Evolutionary conservation across 2,329 filamentous ascomycete genomes (phyloP).

Genomic region (Magnaporthiopsis rhizophila): DNA sequence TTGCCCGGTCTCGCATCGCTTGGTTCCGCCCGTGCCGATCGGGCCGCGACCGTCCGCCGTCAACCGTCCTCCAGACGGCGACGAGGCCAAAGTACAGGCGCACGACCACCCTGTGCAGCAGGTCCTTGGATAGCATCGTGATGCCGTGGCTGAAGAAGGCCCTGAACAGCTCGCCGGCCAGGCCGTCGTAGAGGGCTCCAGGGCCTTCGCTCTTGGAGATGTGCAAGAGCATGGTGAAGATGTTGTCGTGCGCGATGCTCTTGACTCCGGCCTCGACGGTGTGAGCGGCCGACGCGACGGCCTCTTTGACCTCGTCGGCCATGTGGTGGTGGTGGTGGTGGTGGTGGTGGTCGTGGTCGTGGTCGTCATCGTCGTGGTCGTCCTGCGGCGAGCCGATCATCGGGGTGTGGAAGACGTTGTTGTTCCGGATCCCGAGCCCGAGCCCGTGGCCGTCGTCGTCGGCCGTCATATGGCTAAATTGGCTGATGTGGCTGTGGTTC

Average conservation of each 20-base stretch:
- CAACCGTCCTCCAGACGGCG: slow-evolving; percentile 16
- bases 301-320: slow-evolving; percentile 11
- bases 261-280: slow-evolving; percentile 16
- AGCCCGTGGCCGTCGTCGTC: background rate
- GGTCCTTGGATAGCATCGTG: slow-evolving; percentile 80
- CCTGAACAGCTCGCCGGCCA: slow-evolving; percentile 69
- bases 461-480: background rate
- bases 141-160: slow-evolving; percentile 80
- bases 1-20: too few species aligned
- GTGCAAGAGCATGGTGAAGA: slow-evolving; percentile 55
- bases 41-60: background rate
- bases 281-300: slow-evolving; percentile 23
- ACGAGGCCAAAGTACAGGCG: slow-evolving; percentile 61
- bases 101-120: slow-evolving; percentile 64
- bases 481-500: background rate
- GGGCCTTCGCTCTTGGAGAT: slow-evolving; percentile 58
- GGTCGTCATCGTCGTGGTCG: background rate
- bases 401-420: too few species aligned
- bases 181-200: slow-evolving; percentile 63
- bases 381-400: background rate
- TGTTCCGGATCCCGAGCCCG: background rate
- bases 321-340: too few species aligned
- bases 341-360: too few species aligned
- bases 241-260: slow-evolving; percentile 34
- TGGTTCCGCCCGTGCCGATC: background rate